These are phyloP conservation scores for Cornus kousa DNA, from an alignment of 148 eudicot genomes.

Conservation along the genomic window DNA sequence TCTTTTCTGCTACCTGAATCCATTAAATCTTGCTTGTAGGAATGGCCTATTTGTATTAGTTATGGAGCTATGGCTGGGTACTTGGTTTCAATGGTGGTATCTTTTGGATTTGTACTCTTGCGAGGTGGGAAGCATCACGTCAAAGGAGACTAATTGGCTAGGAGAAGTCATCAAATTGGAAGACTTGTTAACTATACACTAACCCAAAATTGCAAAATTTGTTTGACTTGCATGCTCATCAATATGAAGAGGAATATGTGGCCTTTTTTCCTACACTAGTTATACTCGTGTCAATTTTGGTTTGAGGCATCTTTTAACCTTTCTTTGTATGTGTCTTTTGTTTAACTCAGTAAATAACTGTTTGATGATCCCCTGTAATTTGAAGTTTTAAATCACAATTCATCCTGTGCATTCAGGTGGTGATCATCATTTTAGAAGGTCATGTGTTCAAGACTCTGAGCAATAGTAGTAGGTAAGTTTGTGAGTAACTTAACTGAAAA, in stretches of 20 bases:
- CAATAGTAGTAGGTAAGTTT: too few species aligned
- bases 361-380: not conserved
- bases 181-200: not conserved
- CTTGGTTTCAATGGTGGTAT: conserved; percentile 51
- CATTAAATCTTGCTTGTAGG: conserved; percentile 39
- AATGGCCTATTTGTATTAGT: conserved; percentile 94
- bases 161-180: not conserved
- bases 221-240: not conserved
- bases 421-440: not conserved
- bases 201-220: not conserved
- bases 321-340: too few species aligned
- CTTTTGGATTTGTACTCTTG: conserved; percentile 38
- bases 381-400: not conserved
- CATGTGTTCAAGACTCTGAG: too few species aligned
- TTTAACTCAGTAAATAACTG: not conserved
- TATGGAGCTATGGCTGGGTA: conserved; percentile 86
- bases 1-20: not conserved
- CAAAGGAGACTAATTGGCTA: conserved; percentile 51
- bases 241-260: not conserved
- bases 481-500: too few species aligned
- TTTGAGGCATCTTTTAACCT: not conserved
- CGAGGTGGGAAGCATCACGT: conserved; percentile 25
- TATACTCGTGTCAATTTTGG: not conserved
- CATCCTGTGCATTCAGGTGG: too few species aligned
- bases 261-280: not conserved